phyloP scores from a whole-genome alignment of 306 rosid genomes.

The Citrullus colocynthis region DNA sequence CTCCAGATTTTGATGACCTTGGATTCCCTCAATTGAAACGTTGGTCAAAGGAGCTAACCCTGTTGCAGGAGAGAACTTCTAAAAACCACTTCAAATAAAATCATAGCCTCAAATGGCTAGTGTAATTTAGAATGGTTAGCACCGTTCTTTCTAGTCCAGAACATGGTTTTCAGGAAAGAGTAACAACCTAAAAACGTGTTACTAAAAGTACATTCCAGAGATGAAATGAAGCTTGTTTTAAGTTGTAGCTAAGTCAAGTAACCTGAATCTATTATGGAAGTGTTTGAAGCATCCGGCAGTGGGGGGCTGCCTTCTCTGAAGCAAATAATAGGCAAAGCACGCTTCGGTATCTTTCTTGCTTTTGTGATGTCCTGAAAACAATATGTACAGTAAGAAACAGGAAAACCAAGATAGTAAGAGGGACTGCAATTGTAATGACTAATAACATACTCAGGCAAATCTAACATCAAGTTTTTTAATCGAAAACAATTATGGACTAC shows the following conservation, averaged over 20 bases:
- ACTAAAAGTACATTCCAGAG: neutral
- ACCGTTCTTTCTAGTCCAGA: neutral
- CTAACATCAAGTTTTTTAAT: neutral
- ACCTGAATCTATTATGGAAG: slow-evolving; percentile 41
- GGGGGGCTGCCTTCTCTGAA: slow-evolving; percentile 91
- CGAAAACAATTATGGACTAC: neutral
- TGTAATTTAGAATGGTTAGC: neutral
- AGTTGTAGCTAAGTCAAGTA: slow-evolving; percentile 21
- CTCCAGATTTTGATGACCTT: slow-evolving; percentile 51
- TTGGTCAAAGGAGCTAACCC: slow-evolving; percentile 19
- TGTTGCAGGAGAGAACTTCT: slow-evolving; percentile 8
- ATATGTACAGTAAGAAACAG: slow-evolving; percentile 10
- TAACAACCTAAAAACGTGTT: neutral
- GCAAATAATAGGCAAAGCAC: slow-evolving; percentile 55
- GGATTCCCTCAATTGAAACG: slow-evolving; percentile 31
- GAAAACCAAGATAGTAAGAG: neutral
- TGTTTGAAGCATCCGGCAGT: slow-evolving; percentile 56
- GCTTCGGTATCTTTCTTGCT: slow-evolving; percentile 37
- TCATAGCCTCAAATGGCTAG: neutral
- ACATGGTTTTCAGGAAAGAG: neutral
- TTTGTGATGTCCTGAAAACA: slow-evolving; percentile 47
- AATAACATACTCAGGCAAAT: neutral
- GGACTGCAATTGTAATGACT: neutral
- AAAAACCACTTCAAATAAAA: neutral
- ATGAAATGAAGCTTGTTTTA: slow-evolving; percentile 2